Conservation (phyloP, 495 filamentous ascomycete genomes). For the Rhypophila decipiens region DNA sequence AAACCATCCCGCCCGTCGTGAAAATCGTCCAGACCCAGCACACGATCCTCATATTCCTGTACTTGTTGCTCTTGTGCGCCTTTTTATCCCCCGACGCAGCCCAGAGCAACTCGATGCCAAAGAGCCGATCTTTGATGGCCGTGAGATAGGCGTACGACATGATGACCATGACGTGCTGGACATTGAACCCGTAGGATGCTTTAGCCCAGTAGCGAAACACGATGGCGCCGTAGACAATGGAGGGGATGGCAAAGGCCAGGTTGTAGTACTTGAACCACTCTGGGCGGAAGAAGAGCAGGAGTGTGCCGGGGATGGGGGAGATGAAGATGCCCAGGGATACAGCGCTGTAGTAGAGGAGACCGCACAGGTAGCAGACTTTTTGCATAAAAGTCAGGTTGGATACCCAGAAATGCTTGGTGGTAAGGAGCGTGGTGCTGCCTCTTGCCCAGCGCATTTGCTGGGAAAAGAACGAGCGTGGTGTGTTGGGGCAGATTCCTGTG, state of each 20-base stretch:
- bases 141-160: conserved; percentile 29
- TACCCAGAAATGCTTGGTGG: conserved; percentile 25
- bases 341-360: conserved; percentile 28
- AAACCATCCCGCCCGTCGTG: conserved; percentile 15
- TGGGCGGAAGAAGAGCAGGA: conserved; percentile 22
- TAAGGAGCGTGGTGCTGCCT: conserved; percentile 25
- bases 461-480: conserved; percentile 27
- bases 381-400: conserved; percentile 26
- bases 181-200: conserved; percentile 28
- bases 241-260: conserved; percentile 26
- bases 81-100: conserved; percentile 28
- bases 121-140: conserved; percentile 27
- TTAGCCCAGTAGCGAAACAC: conserved; percentile 26
- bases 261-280: conserved; percentile 32
- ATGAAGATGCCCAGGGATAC: conserved; percentile 29
- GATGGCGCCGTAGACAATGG: conserved; percentile 24
- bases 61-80: conserved; percentile 29
- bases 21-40: conserved; percentile 23
- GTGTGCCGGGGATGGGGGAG: conserved; percentile 25
- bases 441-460: conserved; percentile 32
- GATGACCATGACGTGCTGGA: conserved; percentile 29
- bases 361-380: conserved; percentile 26
- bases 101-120: conserved; percentile 28
- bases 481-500: conserved; percentile 28
- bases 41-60: conserved; percentile 25